phyloP scores from a whole-genome alignment of 2,329 filamentous ascomycete genomes.

The Alternaria arbusti region DNA sequence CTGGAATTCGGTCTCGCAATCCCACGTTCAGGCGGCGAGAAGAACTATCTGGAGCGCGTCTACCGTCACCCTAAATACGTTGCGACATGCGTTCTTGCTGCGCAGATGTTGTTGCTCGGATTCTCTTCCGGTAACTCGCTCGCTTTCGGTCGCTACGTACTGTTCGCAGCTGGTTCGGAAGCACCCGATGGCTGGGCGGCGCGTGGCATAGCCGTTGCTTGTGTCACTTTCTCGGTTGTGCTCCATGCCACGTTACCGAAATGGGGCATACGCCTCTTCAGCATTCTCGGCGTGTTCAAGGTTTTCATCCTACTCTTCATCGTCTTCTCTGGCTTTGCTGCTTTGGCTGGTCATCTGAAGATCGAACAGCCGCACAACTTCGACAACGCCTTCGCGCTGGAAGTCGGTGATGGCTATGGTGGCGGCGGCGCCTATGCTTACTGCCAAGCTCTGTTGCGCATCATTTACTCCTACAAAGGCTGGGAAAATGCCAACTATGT shows the following conservation, averaged over 20 bases:
- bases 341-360: slow-evolving; percentile 41
- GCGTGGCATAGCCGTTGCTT: slow-evolving; percentile 58
- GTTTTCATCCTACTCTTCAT: slow-evolving; percentile 66
- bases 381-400: slow-evolving; percentile 61
- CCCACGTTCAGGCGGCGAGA: slow-evolving; percentile 68
- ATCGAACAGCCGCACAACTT: slow-evolving; percentile 63
- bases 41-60: slow-evolving; percentile 70
- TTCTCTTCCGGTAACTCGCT: slow-evolving; percentile 66
- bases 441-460: slow-evolving; percentile 63
- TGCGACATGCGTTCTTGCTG: slow-evolving; percentile 64
- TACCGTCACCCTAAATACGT: slow-evolving; percentile 66
- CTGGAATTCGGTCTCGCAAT: slow-evolving; percentile 69
- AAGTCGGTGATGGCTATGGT: slow-evolving; percentile 40
- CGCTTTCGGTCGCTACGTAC: slow-evolving; percentile 64
- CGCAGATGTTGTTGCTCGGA: slow-evolving; percentile 67
- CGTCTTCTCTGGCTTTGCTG: slow-evolving; percentile 61
- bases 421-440: slow-evolving; percentile 52
- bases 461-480: slow-evolving; percentile 68
- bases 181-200: slow-evolving; percentile 62
- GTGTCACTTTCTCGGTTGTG: slow-evolving; percentile 60
- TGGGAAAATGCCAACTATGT: slow-evolving; percentile 64
- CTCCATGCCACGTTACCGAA: slow-evolving; percentile 63
- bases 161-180: slow-evolving; percentile 59
- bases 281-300: slow-evolving; percentile 66
- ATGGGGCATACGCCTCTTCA: slow-evolving; percentile 66